Percentiles rank a stretch among this genome's conserved stretches.
Evolutionary conservation across 2,329 filamentous ascomycete genomes (phyloP).

Genomic region (Aspergillus pseudoterreus): DNA sequence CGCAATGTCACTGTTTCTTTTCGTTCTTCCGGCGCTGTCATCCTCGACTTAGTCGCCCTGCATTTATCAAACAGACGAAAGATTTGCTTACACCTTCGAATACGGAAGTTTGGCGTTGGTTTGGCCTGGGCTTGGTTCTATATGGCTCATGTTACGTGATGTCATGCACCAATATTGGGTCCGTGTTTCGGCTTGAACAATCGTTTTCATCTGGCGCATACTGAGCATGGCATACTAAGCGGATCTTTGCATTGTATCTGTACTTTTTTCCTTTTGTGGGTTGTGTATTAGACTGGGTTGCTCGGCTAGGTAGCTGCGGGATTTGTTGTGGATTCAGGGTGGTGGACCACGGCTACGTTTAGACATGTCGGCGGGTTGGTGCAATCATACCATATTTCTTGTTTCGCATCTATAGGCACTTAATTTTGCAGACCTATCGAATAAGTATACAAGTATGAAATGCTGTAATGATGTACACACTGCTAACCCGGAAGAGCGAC

Average conservation of each 20-base stretch:
- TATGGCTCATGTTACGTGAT: neutral
- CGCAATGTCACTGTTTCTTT: neutral
- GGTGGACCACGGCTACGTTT: neutral
- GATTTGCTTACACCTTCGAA: neutral
- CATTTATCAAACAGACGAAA: neutral
- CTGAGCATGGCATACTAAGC: constrained; percentile 12
- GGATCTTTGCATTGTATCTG: constrained; percentile 9
- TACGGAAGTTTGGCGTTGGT: neutral
- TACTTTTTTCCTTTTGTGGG: neutral
- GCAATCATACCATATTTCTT: too few relatives aligned
- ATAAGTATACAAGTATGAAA: neutral
- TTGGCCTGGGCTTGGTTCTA: neutral
- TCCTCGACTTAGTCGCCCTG: neutral
- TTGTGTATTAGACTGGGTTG: too few relatives aligned
- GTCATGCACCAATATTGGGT: neutral
- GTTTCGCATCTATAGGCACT: too few relatives aligned
- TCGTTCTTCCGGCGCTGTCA: neutral
- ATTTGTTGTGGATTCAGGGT: neutral
- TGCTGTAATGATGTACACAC: neutral
- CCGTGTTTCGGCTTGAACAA: constrained; percentile 6
- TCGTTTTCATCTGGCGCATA: constrained; percentile 9
- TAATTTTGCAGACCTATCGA: too few relatives aligned
- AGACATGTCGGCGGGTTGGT: too few relatives aligned
- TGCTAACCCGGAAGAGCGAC: neutral
- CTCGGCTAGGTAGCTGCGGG: neutral